Evolutionary conservation across 2,329 filamentous ascomycete species (phyloP), one percentile per base, ranked within the genome.

Genomic region (Diaporthe eres): DNA sequence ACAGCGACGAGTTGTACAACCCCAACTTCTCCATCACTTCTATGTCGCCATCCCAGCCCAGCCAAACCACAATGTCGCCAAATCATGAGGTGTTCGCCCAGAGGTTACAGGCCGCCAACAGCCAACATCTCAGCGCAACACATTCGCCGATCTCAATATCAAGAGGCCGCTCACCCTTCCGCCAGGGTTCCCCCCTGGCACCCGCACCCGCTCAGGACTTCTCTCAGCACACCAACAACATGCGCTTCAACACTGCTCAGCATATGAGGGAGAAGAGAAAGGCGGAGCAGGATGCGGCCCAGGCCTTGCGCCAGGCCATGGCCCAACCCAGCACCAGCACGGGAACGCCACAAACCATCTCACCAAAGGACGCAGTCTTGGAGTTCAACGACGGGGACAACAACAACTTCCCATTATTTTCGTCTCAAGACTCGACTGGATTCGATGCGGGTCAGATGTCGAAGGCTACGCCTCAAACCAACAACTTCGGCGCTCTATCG

Each of bases 341-440:
- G 1, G 83, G 88, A 8, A 89, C 88, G 0, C 89, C 93, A n/a
- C 94, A 95, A 84, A 98, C 96, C 0, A 98, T 99, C 63, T 98
- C 96, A 1, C 97, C 96, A 34, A 97, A 98, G 85, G 96, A 98
- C 81, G 94, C 96, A 1, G 85, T 98, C 76, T 86, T 98, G 68
- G 96, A 98, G 76, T 98, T 96, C 82, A 91, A 93, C 77, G 95
- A 97, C 53, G 84, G 88, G 0, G 94, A 96, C 3, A 92, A 93
- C 25, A 85, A 90, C 6, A 91, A 91, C 76, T 91, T 94, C 80
- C 92, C 94, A 17, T 86, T 98, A 28, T 98, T 98, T 81, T 90
- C 94, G 4, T 87, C 90, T 2, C 87, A 90, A 73, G 87, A 90
- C 57, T 82, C 87, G 61, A 85, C 81, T 28, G 81, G 82, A 7